Percentiles rank a stretch among this genome's conserved stretches.
Conservation (phyloP, 768 basidiomycete genomes). For the Suillus bovinus region DNA sequence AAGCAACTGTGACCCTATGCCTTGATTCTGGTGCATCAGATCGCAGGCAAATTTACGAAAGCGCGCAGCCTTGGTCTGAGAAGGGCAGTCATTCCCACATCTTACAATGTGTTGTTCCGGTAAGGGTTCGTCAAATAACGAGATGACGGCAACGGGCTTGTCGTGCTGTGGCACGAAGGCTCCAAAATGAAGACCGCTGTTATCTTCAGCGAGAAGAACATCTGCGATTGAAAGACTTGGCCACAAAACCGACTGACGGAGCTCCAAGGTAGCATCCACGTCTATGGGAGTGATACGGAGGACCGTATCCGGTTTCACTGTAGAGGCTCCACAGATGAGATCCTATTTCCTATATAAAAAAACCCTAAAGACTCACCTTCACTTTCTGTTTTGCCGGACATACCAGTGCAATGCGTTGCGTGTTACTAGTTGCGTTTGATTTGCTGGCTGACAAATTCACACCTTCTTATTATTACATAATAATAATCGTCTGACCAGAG, state of each 20-base stretch:
- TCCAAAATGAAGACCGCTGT: slow-evolving; percentile 52
- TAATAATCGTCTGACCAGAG: too few relatives aligned
- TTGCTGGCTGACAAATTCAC: background rate
- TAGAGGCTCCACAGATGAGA: background rate
- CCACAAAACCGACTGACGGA: slow-evolving; percentile 62
- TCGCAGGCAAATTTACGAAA: slow-evolving; percentile 67
- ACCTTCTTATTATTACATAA: too few relatives aligned
- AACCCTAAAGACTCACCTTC: background rate
- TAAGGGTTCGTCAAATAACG: slow-evolving; percentile 49
- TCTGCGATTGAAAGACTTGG: slow-evolving; percentile 48
- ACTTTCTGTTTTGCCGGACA: background rate
- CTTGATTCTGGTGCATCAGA: slow-evolving; percentile 48
- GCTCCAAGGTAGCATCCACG: slow-evolving; percentile 44
- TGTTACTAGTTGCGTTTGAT: background rate
- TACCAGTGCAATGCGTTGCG: background rate
- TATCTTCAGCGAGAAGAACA: slow-evolving; percentile 54
- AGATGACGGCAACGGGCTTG: slow-evolving; percentile 53
- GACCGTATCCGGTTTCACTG: background rate
- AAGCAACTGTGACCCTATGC: slow-evolving; percentile 54
- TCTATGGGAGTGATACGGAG: slow-evolving; percentile 34
- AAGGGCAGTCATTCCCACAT: slow-evolving; percentile 7
- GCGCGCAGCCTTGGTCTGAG: slow-evolving; percentile 32
- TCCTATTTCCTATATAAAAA: background rate
- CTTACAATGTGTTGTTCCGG: slow-evolving; percentile 16
- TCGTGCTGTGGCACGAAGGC: slow-evolving; percentile 44